Base-by-base conservation (phyloP, 1,139 yeast genomes). In the Blastobotrys aristatus region DNA sequence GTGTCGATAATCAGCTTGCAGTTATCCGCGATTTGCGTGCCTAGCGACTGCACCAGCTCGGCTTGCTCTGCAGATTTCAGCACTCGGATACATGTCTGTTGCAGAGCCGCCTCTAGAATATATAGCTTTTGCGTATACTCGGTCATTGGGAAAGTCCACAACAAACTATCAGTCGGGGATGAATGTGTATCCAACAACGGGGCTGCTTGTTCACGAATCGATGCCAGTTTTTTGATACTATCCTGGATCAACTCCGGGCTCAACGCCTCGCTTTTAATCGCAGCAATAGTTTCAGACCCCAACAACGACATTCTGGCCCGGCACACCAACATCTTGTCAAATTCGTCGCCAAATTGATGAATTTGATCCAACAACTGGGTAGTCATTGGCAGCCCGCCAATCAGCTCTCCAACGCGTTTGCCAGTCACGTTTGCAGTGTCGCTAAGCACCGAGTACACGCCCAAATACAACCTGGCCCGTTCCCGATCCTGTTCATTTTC, bases 321-420 rank as follows among this genome's bases (percentile, higher is more conserved):
- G 29, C 39, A 20, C 16, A 74, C 65, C 58, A 77, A 76, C 4
- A 13, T n/a, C 16, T 33, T 39, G 26, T 7, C 39, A 24, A 24
- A 24, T 24, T 24, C 10, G 27, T 24, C 27, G 27, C 27, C 27
- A 24, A 6, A 24, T 24, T 24, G 8, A 10, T 24, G 10, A 6
- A 24, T 5, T 24, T 24, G 27, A 10, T 24, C 27, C 10, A 24
- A 10, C 5, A 24, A 10, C 8, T 24, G 5, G 27, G 5, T 5
- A 5, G 27, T 5, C 5, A 24, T 10, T 10, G 27, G 27, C 27
- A 24, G 10, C 27, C 8, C 5, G 10, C 27, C 27, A 24, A 24
- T 24, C 27, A 24, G 10, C 5, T 24, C 27, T 10, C 27, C 8
- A 6, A 5, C 27, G 10, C 10, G 27, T 24, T 24, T 24, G 5